phyloP scores from a whole-genome alignment of 805 yeast species.

The Wickerhamiella alocasiicola region DNA sequence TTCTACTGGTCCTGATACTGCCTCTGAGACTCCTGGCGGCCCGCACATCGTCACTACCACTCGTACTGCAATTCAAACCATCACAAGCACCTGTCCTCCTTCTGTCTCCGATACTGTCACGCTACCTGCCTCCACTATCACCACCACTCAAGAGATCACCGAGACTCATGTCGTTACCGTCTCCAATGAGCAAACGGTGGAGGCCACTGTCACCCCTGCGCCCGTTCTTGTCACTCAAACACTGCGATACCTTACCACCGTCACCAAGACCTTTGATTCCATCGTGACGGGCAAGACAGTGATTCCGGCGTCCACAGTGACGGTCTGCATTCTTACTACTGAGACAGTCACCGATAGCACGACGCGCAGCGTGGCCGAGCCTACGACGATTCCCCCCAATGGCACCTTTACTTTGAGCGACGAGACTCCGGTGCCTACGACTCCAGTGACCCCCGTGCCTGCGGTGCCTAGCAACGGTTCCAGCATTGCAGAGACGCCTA shows the following conservation, averaged over 20 bases:
- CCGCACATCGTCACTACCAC: not conserved
- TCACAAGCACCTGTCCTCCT: not conserved
- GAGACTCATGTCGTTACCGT: not conserved
- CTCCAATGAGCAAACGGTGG: slow-evolving; percentile 7
- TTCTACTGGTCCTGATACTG: not conserved
- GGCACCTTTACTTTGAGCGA: slow-evolving; percentile 2
- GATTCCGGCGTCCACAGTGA: slow-evolving; percentile 2
- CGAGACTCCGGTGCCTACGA: not conserved
- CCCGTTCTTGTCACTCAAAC: slow-evolving; percentile 2
- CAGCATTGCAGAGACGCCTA: too few species aligned
- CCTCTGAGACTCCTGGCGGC: not conserved
- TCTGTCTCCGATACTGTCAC: slow-evolving; percentile 5
- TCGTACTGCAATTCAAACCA: not conserved
- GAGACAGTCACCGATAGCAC: slow-evolving; percentile 8
- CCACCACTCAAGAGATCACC: slow-evolving; percentile 1
- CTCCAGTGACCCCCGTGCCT: not conserved
- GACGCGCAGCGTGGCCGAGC: not conserved
- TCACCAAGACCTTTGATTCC: slow-evolving; percentile 1
- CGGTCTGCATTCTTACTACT: slow-evolving; percentile 1
- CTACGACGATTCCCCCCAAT: not conserved
- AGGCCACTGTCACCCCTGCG: not conserved
- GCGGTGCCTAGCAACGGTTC: too few species aligned
- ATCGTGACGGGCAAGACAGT: not conserved
- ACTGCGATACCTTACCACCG: slow-evolving; percentile 1
- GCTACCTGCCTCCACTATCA: slow-evolving; percentile 5